Evolutionary conservation across 78 protist species (phyloP), one percentile per base, ranked within the genome.

Genomic region (Mastigamoeba balamuthi): DNA sequence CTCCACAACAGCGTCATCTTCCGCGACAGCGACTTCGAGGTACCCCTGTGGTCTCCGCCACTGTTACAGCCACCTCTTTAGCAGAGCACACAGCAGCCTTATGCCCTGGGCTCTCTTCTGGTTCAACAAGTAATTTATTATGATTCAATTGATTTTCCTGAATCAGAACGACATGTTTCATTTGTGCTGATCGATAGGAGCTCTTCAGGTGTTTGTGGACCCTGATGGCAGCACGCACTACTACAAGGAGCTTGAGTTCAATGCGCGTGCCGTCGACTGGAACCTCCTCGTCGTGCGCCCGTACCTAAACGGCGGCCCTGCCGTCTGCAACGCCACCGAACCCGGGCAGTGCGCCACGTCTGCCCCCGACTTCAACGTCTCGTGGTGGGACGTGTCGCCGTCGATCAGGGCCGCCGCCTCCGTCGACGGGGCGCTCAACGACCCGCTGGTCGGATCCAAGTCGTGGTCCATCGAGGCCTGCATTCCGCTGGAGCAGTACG

Each of bases 171-270:
- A n/a, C n/a, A n/a, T n/a, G n/a, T n/a, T n/a, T n/a, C n/a, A n/a
- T n/a, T n/a, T n/a, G n/a, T n/a, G n/a, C n/a, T n/a, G n/a, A n/a
- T n/a, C n/a, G n/a, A n/a, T n/a, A n/a, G n/a, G n/a, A n/a, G n/a
- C n/a, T n/a, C n/a, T n/a, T 17, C 17, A 48, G 58, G 72, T 80
- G n/a, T 81, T 81, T 69, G 58, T 81, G 28, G 74, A 74, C 33
- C 53, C 74, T 0, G 76, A 53, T 30, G 74, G 80, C 35, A 29
- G 29, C 41, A 69, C 30, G 29, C 86, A 81, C 63, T 81, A 44
- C 65, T 81, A 81, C 86, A 81, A 81, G 63, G 86, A 81, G 71
- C 69, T 35, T 2, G 86, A 81, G 27, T 40, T 81, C 36, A 81
- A 81, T 43, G 78, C 81, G 5, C 10, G 9, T 7, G 40, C 38